Conservation (phyloP, 78 protist genomes). For the Creolimax fragrantissima region DNA sequence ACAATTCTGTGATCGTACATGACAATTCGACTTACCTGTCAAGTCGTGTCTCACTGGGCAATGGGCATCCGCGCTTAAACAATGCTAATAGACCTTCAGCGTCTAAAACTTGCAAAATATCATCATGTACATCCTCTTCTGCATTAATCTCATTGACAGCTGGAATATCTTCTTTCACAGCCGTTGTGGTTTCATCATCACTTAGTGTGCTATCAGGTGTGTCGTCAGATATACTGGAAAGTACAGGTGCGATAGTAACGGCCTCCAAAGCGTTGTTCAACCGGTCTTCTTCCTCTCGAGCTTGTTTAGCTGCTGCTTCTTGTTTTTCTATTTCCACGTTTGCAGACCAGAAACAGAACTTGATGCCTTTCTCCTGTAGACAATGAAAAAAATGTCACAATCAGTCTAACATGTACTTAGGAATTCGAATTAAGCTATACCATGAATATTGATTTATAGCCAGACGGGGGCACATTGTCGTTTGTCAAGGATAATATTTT, state of each 20-base stretch:
- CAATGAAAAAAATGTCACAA: too few relatives aligned
- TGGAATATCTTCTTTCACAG: neutral
- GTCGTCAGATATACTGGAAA: too few relatives aligned
- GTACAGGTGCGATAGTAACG: too few relatives aligned
- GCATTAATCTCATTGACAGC: neutral
- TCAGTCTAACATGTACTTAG: too few relatives aligned
- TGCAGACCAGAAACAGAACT: constrained; percentile 37
- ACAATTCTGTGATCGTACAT: too few relatives aligned
- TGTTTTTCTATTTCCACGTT: neutral
- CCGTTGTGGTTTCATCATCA: neutral
- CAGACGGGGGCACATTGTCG: too few relatives aligned
- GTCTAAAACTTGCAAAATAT: neutral
- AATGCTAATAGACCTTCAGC: neutral
- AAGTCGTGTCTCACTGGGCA: too few relatives aligned
- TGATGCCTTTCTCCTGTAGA: neutral
- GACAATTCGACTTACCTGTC: too few relatives aligned
- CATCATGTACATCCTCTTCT: neutral
- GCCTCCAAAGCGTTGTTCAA: neutral
- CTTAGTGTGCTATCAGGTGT: neutral
- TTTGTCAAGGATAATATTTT: too few relatives aligned
- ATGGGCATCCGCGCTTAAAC: neutral
- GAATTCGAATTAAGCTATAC: too few relatives aligned
- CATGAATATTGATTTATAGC: too few relatives aligned
- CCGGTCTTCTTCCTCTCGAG: neutral
- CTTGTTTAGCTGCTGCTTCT: neutral